Evolutionary conservation across 805 yeast species (phyloP).

Genomic region (Blastobotrys americana): DNA sequence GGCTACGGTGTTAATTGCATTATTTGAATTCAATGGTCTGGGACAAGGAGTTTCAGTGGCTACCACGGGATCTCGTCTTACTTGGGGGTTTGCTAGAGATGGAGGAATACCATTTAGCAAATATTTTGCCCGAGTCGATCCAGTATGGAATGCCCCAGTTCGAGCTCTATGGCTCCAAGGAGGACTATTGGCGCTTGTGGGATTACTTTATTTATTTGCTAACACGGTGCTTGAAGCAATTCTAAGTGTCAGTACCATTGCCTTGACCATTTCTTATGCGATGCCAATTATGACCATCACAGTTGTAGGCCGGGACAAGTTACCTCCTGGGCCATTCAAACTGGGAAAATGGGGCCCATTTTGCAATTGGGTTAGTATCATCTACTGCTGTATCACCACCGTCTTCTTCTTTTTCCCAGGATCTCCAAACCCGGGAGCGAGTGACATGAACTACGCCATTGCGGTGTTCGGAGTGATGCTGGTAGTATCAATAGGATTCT

Average conservation of each 20-base stretch:
- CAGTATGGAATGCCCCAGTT: constrained; percentile 55
- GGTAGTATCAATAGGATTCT: constrained; percentile 11
- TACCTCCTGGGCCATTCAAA: constrained; percentile 17
- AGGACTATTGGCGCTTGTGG: constrained; percentile 50
- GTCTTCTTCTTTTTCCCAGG: constrained; percentile 19
- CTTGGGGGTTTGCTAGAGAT: constrained; percentile 76
- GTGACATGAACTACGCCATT: constrained; percentile 54
- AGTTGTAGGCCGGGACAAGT: constrained; percentile 16
- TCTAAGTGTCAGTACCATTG: constrained; percentile 77
- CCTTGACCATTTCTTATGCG: constrained; percentile 66
- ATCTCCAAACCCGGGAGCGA: constrained; percentile 29
- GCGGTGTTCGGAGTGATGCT: constrained; percentile 40
- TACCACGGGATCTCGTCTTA: constrained; percentile 77
- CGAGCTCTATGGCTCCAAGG: constrained; percentile 62
- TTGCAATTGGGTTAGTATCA: constrained; percentile 14
- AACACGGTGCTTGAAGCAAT: constrained; percentile 74
- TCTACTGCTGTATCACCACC: constrained; percentile 15
- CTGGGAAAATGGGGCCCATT: constrained; percentile 18
- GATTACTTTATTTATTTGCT: constrained; percentile 59
- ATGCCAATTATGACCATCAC: constrained; percentile 47
- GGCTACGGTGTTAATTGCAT: constrained; percentile 56
- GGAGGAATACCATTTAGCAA: constrained; percentile 64
- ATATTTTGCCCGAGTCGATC: constrained; percentile 59
- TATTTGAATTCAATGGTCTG: constrained; percentile 61
- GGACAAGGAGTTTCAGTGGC: constrained; percentile 74